Conservation (phyloP, 208 protist species). For the Trypanosoma scelopori region DNA sequence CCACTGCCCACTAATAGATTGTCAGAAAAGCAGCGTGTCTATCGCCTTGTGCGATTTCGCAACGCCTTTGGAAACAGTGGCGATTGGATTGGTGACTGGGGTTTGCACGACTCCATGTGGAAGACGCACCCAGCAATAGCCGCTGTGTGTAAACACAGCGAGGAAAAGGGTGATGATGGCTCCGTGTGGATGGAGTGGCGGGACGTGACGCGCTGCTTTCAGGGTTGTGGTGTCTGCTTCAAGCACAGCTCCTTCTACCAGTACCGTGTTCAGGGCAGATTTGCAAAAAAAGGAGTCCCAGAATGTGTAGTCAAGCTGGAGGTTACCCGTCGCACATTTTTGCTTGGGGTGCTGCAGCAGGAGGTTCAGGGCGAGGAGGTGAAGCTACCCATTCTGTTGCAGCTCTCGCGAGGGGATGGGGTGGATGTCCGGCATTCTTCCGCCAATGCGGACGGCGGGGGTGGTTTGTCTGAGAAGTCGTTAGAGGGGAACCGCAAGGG, state of each 20-base stretch:
- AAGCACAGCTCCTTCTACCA: slow-evolving; percentile 53
- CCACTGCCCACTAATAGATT: too few species aligned
- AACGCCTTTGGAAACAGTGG: neutral
- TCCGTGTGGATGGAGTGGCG: slow-evolving; percentile 78
- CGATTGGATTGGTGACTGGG: slow-evolving; percentile 36
- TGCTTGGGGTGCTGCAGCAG: slow-evolving; percentile 11
- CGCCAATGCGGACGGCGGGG: neutral
- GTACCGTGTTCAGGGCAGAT: slow-evolving; percentile 65
- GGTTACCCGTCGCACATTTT: too few species aligned
- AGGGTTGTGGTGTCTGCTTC: slow-evolving; percentile 70
- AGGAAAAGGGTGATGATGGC: too few species aligned
- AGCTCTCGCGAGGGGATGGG: neutral
- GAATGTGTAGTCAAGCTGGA: too few species aligned
- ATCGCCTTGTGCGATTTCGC: too few species aligned
- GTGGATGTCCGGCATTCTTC: neutral
- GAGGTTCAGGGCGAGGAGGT: slow-evolving; percentile 14
- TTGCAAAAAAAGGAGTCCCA: too few species aligned
- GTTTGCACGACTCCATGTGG: neutral
- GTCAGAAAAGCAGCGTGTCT: too few species aligned
- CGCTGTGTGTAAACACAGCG: neutral
- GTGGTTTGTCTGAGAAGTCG: neutral
- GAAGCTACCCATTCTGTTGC: neutral
- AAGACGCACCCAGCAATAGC: neutral
- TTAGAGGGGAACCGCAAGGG: slow-evolving; percentile 1
- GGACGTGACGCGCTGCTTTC: slow-evolving; percentile 72